Conservation (phyloP, 208 protist species). For the Phytomonas francai region DNA sequence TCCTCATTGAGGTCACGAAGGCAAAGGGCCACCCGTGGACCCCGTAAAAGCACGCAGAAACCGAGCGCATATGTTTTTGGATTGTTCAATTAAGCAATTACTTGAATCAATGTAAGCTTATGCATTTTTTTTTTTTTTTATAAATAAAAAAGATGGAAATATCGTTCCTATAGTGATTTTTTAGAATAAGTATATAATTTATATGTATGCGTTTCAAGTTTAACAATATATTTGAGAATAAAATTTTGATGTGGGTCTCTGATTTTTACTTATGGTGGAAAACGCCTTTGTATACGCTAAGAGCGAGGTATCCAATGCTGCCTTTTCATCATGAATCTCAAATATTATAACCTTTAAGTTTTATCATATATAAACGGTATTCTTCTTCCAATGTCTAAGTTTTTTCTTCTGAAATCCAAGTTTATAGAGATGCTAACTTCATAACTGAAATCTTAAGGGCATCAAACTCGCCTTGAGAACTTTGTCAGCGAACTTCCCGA, state of each 20-base stretch:
- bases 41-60: constrained; percentile 2
- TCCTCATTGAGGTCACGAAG: constrained; percentile 50
- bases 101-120: neutral
- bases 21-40: constrained; percentile 57
- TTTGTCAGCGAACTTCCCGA: constrained; percentile 67
- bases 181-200: neutral
- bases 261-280: no score
- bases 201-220: neutral
- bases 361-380: neutral
- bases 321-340: neutral
- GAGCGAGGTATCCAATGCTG: neutral
- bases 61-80: neutral
- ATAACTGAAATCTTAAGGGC: neutral
- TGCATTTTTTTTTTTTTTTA: constrained; percentile 9
- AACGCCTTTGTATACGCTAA: neutral
- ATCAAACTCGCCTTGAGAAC: constrained; percentile 19
- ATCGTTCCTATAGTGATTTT: no score
- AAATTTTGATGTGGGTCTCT: no score
- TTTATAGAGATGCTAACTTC: neutral
- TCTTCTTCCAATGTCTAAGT: neutral
- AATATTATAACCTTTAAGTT: neutral
- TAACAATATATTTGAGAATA: neutral
- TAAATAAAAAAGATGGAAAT: neutral
- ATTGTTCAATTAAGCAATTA: neutral
- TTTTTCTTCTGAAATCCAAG: neutral